Base-by-base conservation (phyloP, 73 alveolate genomes). In the Paramecium octaurelia region DNA sequence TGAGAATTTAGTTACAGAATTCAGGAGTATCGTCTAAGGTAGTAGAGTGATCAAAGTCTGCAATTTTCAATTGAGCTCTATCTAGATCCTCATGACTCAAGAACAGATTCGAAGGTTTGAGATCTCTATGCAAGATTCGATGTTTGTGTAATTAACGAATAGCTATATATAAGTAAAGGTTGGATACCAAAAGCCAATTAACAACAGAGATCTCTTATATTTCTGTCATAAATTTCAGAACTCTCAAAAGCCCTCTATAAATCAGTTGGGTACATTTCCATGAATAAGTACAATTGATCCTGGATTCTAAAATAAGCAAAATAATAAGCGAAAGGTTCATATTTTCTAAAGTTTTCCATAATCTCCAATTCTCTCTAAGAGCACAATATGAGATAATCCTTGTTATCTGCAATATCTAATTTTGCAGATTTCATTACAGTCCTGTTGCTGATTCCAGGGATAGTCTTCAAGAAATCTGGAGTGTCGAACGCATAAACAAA, bases 301-400 rank as follows among this genome's bases (percentile, higher is more conserved):
- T 80, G 0, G 3, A 80, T 48, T 48, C 91, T 80, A 80, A 42
- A 80, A 46, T 80, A 80, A 2, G 76, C 91, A 80, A 80, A 80
- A 43, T 36, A 80, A 44, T 10, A 80, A 11, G 48, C 91, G 27
- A 80, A 80, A 20, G 91, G 91, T 80, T 80, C 76, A 80, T 80
- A 42, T 44, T 42, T 44, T 14, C 57, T 80, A 80, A 80, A 31
- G 10, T 34, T 48, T 44, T 80, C 91, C 75, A 80, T 80, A 16
- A 80, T 18, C 9, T 48, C 76, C 20, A 80, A 24, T 46, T 80
- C 91, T 80, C 76, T 80, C 24, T 80, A 18, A 11, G 70, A 12
- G 8, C 70, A 27, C n/a, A 42, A 8, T 6, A 80, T 44, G 3
- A 44, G 5, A 44, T 80, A 80, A 14, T 80, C 91, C 12, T 6